These are phyloP conservation scores for Ottelia alismoides DNA, from an alignment of 106 monocot genomes.

Conservation along the genomic window DNA sequence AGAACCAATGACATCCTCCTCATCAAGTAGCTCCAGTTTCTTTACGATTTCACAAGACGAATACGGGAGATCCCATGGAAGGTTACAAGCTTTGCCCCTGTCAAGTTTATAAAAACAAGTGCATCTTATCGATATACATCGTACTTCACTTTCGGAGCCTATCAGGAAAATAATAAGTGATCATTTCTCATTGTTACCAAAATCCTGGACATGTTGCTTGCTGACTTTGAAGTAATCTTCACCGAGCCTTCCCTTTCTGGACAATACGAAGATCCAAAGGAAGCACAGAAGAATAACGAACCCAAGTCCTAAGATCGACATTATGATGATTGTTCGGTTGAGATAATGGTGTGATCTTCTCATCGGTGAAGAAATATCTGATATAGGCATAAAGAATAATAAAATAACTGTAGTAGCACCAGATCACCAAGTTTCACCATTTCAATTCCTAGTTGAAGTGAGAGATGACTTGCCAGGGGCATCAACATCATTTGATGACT, in stretches of 20 bases:
- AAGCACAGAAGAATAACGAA: slow-evolving; percentile 50
- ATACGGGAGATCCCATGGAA: slow-evolving; percentile 89
- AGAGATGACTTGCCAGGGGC: slow-evolving; percentile 1
- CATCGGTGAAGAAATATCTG: slow-evolving; percentile 27
- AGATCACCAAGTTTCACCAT: too few relatives aligned
- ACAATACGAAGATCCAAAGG: slow-evolving; percentile 82
- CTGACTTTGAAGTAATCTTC: slow-evolving; percentile 68
- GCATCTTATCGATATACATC: too few relatives aligned
- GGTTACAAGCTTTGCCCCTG: slow-evolving; percentile 67
- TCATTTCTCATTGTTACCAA: too few relatives aligned
- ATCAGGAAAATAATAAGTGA: too few relatives aligned
- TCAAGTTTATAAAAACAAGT: too few relatives aligned
- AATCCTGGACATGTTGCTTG: slow-evolving; percentile 40
- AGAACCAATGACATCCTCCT: slow-evolving; percentile 82
- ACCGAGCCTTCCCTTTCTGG: slow-evolving; percentile 47
- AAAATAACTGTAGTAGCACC: too few relatives aligned
- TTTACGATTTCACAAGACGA: slow-evolving; percentile 55
- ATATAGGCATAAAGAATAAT: not conserved
- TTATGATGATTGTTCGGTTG: slow-evolving; percentile 59
- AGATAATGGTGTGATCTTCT: slow-evolving; percentile 65
- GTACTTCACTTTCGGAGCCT: too few relatives aligned
- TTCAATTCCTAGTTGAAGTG: too few relatives aligned
- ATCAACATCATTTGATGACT: too few relatives aligned
- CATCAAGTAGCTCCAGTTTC: slow-evolving; percentile 73
- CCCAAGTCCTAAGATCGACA: slow-evolving; percentile 67